These are phyloP conservation scores for Cystoderma amianthinum DNA, from an alignment of 768 basidiomycete genomes.

Conservation along the genomic window DNA sequence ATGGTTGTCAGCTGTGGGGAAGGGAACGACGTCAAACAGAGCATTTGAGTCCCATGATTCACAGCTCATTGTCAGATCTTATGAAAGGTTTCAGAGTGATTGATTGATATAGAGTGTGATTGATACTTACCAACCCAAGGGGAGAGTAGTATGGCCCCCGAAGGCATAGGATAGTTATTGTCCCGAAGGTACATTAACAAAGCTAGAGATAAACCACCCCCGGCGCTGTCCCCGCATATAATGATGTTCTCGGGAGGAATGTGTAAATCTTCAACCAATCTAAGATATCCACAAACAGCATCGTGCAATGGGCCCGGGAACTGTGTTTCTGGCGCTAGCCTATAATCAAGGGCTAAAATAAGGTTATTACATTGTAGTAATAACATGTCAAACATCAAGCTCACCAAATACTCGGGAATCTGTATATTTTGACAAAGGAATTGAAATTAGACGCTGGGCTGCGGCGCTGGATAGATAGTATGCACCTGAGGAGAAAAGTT, in stretches of 20 bases:
- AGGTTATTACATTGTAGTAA: constrained; percentile 3
- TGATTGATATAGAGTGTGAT: constrained; percentile 1
- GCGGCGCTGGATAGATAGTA: constrained; percentile 92
- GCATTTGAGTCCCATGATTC: constrained; percentile 98
- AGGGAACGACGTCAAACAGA: constrained; percentile 75
- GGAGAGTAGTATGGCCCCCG: constrained; percentile 83
- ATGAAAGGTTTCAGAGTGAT: not conserved
- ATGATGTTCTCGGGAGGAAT: constrained; percentile 91
- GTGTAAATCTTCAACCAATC: constrained; percentile 80
- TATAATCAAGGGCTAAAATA: constrained; percentile 83
- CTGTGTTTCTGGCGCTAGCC: constrained; percentile 89
- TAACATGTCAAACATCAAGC: constrained; percentile 8
- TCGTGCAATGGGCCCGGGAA: constrained; percentile 91
- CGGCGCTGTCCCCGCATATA: constrained; percentile 88
- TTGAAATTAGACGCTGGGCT: constrained; percentile 84
- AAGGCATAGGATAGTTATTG: constrained; percentile 76
- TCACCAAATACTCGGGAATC: constrained; percentile 80
- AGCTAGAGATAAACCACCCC: constrained; percentile 82
- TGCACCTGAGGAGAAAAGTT: constrained; percentile 48
- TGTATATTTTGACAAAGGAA: constrained; percentile 83
- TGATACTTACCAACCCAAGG: constrained; percentile 88
- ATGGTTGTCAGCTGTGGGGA: constrained; percentile 70
- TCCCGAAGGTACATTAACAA: constrained; percentile 94
- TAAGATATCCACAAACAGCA: constrained; percentile 79
- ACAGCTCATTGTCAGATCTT: constrained; percentile 94